A percentile compares a stretch with the other conserved stretches of the same genome.
These are phyloP conservation scores for Nicotiana benthamiana DNA, from an alignment of 257 asterid genomes.

Conservation along the genomic window DNA sequence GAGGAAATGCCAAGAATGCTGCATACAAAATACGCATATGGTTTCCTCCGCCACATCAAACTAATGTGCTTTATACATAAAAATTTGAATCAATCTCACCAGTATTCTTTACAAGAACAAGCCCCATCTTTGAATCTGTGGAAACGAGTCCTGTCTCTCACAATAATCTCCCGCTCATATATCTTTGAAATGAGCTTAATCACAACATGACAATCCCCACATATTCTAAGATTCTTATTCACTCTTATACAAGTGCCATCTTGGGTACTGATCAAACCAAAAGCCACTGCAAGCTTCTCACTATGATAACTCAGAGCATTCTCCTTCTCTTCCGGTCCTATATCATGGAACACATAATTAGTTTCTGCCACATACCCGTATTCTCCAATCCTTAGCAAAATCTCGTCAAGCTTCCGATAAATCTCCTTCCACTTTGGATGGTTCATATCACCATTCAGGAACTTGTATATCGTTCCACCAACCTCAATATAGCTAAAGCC, in stretches of 20 bases:
- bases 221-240: slow-evolving; percentile 85
- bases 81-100: slow-evolving; percentile 33
- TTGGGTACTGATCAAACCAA: slow-evolving; percentile 56
- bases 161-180: slow-evolving; percentile 59
- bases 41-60: not conserved
- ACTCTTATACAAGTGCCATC: slow-evolving; percentile 45
- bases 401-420: slow-evolving; percentile 64
- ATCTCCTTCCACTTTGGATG: slow-evolving; percentile 53
- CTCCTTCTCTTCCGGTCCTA: slow-evolving; percentile 87
- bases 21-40: too few relatives aligned
- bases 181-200: slow-evolving; percentile 71
- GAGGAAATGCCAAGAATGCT: too few relatives aligned
- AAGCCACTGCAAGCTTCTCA: slow-evolving; percentile 88
- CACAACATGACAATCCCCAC: slow-evolving; percentile 88
- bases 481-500: slow-evolving; percentile 79
- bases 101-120: slow-evolving; percentile 78
- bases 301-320: slow-evolving; percentile 74
- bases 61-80: not conserved
- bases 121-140: slow-evolving; percentile 66
- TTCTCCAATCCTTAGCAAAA: slow-evolving; percentile 39
- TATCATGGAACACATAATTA: slow-evolving; percentile 75
- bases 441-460: slow-evolving; percentile 58
- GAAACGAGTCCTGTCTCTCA: slow-evolving; percentile 83
- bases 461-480: slow-evolving; percentile 46
- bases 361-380: slow-evolving; percentile 73